phyloP scores from a whole-genome alignment of 306 rosid species.

The Prosopis cineraria region DNA sequence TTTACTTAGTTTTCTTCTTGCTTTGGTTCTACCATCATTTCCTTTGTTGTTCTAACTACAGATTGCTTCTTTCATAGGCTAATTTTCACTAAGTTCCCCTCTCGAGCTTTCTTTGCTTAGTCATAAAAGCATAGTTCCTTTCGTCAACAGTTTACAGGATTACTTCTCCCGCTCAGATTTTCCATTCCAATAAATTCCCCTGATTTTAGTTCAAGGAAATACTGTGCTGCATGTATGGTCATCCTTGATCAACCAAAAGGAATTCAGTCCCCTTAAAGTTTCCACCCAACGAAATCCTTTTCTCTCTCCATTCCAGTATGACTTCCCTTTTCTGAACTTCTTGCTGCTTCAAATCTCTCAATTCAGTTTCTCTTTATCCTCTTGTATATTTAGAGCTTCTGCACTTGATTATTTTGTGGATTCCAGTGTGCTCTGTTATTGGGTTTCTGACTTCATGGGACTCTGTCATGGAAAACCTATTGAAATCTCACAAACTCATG shows the following conservation, averaged over 20 bases:
- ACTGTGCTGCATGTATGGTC: slow-evolving; percentile 33
- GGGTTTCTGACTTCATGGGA: slow-evolving; percentile 61
- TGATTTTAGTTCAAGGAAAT: slow-evolving; percentile 32
- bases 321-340: neutral
- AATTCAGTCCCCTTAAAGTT: slow-evolving; percentile 1
- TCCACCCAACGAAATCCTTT: slow-evolving; percentile 12
- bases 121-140: slow-evolving; percentile 49
- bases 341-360: slow-evolving; percentile 21
- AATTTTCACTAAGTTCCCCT: slow-evolving; percentile 28
- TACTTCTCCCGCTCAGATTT: slow-evolving; percentile 32
- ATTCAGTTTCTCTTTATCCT: neutral
- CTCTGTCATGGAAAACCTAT: slow-evolving; percentile 74
- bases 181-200: slow-evolving; percentile 30
- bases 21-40: slow-evolving; percentile 35
- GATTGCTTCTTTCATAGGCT: slow-evolving; percentile 45
- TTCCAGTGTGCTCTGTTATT: slow-evolving; percentile 15
- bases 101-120: slow-evolving; percentile 37
- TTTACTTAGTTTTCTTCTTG: slow-evolving; percentile 34
- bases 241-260: slow-evolving; percentile 33
- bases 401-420: slow-evolving; percentile 12
- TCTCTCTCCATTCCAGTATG: slow-evolving; percentile 5
- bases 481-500: slow-evolving; percentile 42
- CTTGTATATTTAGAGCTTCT: slow-evolving; percentile 11
- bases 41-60: slow-evolving; percentile 38
- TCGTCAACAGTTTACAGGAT: slow-evolving; percentile 31